Base-by-base conservation (phyloP, 1,284 basidiomycete genomes). In the Ceratobasidium sp. region DNA sequence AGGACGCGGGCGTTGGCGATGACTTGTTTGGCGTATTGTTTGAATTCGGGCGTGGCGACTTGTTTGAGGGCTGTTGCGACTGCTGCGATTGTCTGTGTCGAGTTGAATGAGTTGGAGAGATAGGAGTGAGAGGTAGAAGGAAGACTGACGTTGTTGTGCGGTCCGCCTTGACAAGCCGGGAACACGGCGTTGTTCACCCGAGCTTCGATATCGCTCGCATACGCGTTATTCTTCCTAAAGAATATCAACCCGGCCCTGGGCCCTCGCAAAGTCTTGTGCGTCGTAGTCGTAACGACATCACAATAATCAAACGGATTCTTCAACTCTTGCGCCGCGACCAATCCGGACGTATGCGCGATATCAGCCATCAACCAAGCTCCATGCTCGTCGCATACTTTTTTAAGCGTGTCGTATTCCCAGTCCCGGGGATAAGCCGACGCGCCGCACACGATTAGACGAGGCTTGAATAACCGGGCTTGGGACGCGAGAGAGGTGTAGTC, bases 151-250 rank as follows among this genome's bases (percentile, higher is more conserved):
- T 99, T 97, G 90, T 99, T 99, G 90, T 99, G 98, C 68, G 98
- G 98, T 71, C 98, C 98, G 87, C 98, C 98, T 88, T 99, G 98
- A 91, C 97, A 99, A 62, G 98, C 98, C 78, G 98, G 98, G 93
- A 99, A 99, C 82, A 99, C 98, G 80, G 98, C 96, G 65, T 97
- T 95, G 86, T 99, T 99, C 83, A 99, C 93, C 77, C 96, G 94
- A 74, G 94, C 94, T 90, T 99, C 97, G 75, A 99, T 91, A 83
- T 98, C 94, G 82, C 89, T 85, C 46, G 89, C 86, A 78, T 90
- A 90, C 80, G 86, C 79, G 83, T 95, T 91, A 86, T 98, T 96
- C 88, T 95, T 98, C 86, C 94, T 91, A 93, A 98, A 99, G 91
- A 99, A 99, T 88, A 99, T 96, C 82, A 99, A 88, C 86, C 98